A percentile compares a stretch with the other conserved stretches of the same genome.
These are phyloP conservation scores for Solanum acaule DNA, from an alignment of 257 asterid genomes.

Conservation along the genomic window DNA sequence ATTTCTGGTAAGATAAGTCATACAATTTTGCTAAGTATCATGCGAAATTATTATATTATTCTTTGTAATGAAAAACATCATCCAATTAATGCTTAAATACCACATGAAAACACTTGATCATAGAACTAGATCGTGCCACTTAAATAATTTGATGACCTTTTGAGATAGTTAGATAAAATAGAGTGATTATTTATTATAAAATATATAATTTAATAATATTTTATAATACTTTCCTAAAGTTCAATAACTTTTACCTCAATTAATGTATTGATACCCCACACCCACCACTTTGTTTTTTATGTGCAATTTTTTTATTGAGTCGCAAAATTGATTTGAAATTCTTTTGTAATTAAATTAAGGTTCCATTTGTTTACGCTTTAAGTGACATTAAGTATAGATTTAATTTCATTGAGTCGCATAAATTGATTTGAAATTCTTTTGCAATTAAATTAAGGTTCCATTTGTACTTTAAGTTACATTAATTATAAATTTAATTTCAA, in stretches of 20 bases:
- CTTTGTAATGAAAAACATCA: background rate
- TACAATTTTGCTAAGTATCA: background rate
- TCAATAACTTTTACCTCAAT: background rate
- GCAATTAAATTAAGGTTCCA: background rate
- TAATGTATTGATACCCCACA: background rate
- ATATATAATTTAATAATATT: background rate
- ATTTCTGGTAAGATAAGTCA: background rate
- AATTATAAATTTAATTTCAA: background rate
- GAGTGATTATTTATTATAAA: background rate
- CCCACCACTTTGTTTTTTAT: background rate
- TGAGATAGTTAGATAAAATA: background rate
- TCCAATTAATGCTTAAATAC: background rate
- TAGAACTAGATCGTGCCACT: background rate
- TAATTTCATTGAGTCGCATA: background rate
- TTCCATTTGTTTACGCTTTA: background rate
- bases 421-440: background rate
- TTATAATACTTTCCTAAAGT: background rate
- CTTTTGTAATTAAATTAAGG: background rate
- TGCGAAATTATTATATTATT: background rate
- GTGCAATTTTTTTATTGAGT: background rate
- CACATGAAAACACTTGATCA: background rate
- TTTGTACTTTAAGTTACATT: no score
- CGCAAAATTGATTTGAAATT: background rate
- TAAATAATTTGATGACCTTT: background rate
- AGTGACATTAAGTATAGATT: no score